Base-by-base conservation (phyloP, 192 early-diverging fungal genomes). In the Entomortierella parvispora region DNA sequence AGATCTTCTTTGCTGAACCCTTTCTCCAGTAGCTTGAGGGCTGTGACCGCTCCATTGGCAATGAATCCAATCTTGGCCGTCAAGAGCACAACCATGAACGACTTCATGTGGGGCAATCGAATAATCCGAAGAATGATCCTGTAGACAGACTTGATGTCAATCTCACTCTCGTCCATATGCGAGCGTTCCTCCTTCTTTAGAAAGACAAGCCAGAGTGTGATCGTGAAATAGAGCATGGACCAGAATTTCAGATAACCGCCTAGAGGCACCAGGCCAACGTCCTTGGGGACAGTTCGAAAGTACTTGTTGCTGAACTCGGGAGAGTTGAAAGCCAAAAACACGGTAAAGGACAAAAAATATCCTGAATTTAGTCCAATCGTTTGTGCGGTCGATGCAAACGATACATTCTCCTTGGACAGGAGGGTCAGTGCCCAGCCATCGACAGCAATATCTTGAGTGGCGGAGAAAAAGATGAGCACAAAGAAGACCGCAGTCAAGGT, bases 331-430 rank as follows among this genome's bases (percentile, higher is more conserved):
- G 97, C 96, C 79, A 99, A 82, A 77, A 99, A 97, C 10, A 99
- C 92, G 0, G 97, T 99, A 79, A 98, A 99, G 26, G 93, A 95
- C 34, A 98, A 58, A 65, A 99, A 99, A 70, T 94, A 98, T 22
- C 97, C 96, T 31, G 90, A 90, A 81, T 97, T 99, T 46, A 99
- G 84, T 17, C 97, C 97, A 54, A 99, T 93, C 8, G 97, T 99
- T 68, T 99, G 97, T 26, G 95, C 95, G 0, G 94, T 94, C 28
- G 91, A 95, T 2, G 96, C 95, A 85, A 93, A 95, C 3, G 92
- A 93, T 61, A 98, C 80, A 81, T 92, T 96, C 63, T 97, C 94
- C 71, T 97, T 93, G 6, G 92, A 91, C 50, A 99, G 82, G 17
- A 98, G 79, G 1, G 93, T 96, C 32, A 99, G 79, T 6, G 97